Base-by-base conservation (phyloP, 805 yeast species). In the Wickerhamiella nectarea region DNA sequence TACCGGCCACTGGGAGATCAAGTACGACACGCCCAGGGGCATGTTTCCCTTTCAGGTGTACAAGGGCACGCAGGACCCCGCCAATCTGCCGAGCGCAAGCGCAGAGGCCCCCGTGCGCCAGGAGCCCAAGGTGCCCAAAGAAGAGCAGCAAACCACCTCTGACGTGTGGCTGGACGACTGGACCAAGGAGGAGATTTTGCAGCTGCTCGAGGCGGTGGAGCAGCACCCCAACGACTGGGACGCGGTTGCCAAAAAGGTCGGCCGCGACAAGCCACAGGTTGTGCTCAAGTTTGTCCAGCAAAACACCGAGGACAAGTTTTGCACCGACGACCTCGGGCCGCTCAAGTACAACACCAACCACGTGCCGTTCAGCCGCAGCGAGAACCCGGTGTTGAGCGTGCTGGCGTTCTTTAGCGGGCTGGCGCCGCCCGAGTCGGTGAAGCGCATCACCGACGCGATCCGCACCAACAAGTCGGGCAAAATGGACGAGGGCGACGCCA, bases 361-460 rank as follows among this genome's bases (percentile, higher is more conserved):
- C 58, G 69, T 89, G 41, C 95, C 97, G 11, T 79, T 83, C 40
- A 75, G 84, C 29, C 74, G 84, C 36, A 75, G 79, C 22, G 97
- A 91, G 53, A 91, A 91, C 60, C 98, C 99, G 2, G 86, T 91
- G 3, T 71, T 91, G 66, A 80, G 94, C 29, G 89, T 94, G n/a
- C 71, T 91, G 49, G 79, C 95, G 11, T 91, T 87, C 61, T 67
- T 91, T 62, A 77, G 87, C 0, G 78, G 84, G 31, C 63, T 87
- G 40, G 93, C 86, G 14, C 95, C 89, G 55, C 80, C 89, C 10
- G 80, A 79, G 34, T 81, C 81, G 18, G 95, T 89, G 0, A 75
- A 77, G 45, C 85, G 87, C 9, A 94, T 94, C 26, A 79, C 93
- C 1, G 57, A 54, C 5, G 45, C 51, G 12, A 47, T 53, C 6